Evolutionary conservation across 176 grass and related monocot genomes (phyloP).

Genomic region (Oryza officinalis): DNA sequence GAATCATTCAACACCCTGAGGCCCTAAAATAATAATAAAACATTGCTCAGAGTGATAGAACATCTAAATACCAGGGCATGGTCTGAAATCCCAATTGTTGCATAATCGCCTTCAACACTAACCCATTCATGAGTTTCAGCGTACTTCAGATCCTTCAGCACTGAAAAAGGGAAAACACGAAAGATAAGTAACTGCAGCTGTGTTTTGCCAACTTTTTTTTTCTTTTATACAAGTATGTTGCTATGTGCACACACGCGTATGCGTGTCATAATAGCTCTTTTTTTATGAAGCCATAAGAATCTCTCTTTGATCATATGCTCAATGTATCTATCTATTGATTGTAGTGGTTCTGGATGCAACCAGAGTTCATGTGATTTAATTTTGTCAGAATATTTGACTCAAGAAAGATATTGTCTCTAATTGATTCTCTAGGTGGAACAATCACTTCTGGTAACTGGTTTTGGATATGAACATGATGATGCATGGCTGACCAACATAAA

Average conservation of each 20-base stretch:
- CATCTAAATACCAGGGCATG: slow-evolving; percentile 70
- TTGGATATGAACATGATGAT: slow-evolving; percentile 98
- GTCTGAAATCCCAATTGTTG: slow-evolving; percentile 87
- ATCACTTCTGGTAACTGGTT: slow-evolving; percentile 97
- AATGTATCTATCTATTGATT: slow-evolving; percentile 9
- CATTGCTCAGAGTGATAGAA: neutral
- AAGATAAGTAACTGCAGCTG: slow-evolving; percentile 11
- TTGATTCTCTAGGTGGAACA: slow-evolving; percentile 78
- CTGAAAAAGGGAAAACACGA: slow-evolving; percentile 44
- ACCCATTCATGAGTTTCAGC: slow-evolving; percentile 95
- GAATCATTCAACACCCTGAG: neutral
- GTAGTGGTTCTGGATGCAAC: slow-evolving; percentile 26
- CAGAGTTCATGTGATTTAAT: slow-evolving; percentile 22
- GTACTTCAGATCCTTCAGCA: slow-evolving; percentile 90
- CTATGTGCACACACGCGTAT: slow-evolving; percentile 8
- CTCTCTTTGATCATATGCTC: neutral
- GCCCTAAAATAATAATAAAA: neutral
- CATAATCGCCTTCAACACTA: slow-evolving; percentile 75
- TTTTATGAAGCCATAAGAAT: neutral
- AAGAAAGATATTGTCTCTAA: slow-evolving; percentile 20
- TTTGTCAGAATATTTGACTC: slow-evolving; percentile 1
- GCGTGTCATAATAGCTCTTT: neutral
- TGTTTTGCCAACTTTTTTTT: slow-evolving; percentile 12
- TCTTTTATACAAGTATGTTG: slow-evolving; percentile 25
- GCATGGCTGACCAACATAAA: slow-evolving; percentile 92